Evolutionary conservation across 179 eudicot genomes (phyloP).

Genomic region (Camellia oleifera): DNA sequence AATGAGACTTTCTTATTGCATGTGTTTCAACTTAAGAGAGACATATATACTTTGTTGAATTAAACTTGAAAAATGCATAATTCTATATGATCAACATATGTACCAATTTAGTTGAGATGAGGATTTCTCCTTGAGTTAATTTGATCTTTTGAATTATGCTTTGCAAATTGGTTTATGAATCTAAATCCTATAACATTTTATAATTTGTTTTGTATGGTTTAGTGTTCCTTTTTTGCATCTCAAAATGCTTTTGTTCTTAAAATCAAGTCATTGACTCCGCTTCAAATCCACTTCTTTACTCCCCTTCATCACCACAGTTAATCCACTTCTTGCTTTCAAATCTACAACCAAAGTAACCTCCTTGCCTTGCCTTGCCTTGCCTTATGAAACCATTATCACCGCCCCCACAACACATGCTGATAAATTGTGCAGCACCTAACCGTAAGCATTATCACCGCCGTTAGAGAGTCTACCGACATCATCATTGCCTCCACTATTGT

Average conservation of each 20-base stretch:
- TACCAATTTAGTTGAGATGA: not conserved
- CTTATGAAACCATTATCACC: not conserved
- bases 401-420: not conserved
- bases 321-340: not conserved
- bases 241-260: not conserved
- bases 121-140: not conserved
- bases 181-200: not conserved
- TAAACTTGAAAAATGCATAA: not conserved
- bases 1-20: not conserved
- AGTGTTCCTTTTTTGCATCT: not conserved
- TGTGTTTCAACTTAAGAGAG: not conserved
- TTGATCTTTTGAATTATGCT: not conserved
- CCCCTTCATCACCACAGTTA: not conserved
- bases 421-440: not conserved
- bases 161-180: not conserved
- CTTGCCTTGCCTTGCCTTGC: not conserved
- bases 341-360: not conserved
- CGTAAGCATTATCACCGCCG: not conserved
- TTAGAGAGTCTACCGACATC: not conserved
- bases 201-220: not conserved
- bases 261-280: too few relatives aligned
- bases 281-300: too few relatives aligned
- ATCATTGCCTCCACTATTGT: not conserved
- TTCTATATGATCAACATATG: not conserved
- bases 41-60: not conserved